Evolutionary conservation across 1,284 basidiomycete genomes (phyloP).

Genomic region (Leccinum huronense): DNA sequence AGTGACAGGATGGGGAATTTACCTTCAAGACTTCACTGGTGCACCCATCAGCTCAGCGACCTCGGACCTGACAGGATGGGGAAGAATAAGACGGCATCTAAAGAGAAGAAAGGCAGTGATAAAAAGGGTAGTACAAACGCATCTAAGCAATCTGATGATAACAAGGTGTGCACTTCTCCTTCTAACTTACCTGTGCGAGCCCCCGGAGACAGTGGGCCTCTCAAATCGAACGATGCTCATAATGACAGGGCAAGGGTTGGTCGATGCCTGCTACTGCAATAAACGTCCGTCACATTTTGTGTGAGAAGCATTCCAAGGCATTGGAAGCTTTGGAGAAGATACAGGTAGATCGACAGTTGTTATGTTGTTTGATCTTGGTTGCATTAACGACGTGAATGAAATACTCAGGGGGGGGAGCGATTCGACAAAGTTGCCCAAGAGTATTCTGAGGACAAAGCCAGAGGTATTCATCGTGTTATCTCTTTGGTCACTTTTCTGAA

Average conservation of each 20-base stretch:
- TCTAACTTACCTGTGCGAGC: not conserved
- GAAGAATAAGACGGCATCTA: slow-evolving; percentile 47
- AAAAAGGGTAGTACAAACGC: slow-evolving; percentile 35
- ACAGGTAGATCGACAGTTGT: slow-evolving; percentile 45
- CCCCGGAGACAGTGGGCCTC: not conserved
- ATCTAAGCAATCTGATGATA: slow-evolving; percentile 26
- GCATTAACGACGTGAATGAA: slow-evolving; percentile 5
- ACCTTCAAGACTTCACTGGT: no score
- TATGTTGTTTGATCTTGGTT: slow-evolving; percentile 4
- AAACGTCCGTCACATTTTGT: slow-evolving; percentile 83
- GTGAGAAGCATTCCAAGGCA: slow-evolving; percentile 80
- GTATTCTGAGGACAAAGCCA: slow-evolving; percentile 86
- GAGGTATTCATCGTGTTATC: slow-evolving; percentile 41
- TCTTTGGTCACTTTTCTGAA: slow-evolving; percentile 3
- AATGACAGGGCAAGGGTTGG: slow-evolving; percentile 48
- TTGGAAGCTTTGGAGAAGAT: slow-evolving; percentile 75
- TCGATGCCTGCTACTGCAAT: slow-evolving; percentile 75
- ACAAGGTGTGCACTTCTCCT: slow-evolving; percentile 27
- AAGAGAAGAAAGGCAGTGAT: slow-evolving; percentile 38
- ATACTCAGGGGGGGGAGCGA: slow-evolving; percentile 59
- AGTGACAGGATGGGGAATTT: no score
- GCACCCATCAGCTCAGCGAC: not conserved
- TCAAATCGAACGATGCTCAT: not conserved
- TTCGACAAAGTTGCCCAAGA: slow-evolving; percentile 86
- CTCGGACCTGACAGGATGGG: slow-evolving; percentile 40